Conservation (phyloP, 2,329 filamentous ascomycete genomes). For the Calonectria hawksworthii region DNA sequence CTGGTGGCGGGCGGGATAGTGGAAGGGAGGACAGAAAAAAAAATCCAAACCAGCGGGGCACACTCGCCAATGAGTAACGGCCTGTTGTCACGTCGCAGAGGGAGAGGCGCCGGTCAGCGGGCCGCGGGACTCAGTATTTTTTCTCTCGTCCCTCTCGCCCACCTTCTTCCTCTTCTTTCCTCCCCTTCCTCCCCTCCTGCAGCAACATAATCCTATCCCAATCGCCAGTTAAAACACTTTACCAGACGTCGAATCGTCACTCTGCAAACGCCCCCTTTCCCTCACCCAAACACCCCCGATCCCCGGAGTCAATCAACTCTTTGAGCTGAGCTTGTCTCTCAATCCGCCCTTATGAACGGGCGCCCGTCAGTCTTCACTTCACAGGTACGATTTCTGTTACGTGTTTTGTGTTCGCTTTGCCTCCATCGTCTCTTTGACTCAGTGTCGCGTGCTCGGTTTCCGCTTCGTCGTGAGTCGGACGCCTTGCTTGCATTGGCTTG, state of each 20-base stretch:
- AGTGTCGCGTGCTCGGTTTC: constrained; percentile 8
- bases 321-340: constrained; percentile 52
- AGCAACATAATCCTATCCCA: constrained; percentile 7
- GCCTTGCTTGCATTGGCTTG: constrained; percentile 10
- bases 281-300: constrained; percentile 22
- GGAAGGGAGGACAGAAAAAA: background rate
- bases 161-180: constrained; percentile 3
- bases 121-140: constrained; percentile 31
- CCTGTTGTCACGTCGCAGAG: constrained; percentile 37
- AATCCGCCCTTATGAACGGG: constrained; percentile 86
- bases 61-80: constrained; percentile 43
- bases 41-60: constrained; percentile 29
- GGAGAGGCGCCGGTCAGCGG: constrained; percentile 16
- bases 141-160: constrained; percentile 27
- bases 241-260: constrained; percentile 25
- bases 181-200: constrained; percentile 31
- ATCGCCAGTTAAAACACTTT: constrained; percentile 4
- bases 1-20: constrained; percentile 1
- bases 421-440: background rate
- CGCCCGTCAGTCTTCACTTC: constrained; percentile 88
- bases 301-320: constrained; percentile 32
- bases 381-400: constrained; percentile 70
- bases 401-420: background rate
- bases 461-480: constrained; percentile 8
- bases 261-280: constrained; percentile 16